Evolutionary conservation across 768 basidiomycete genomes (phyloP), one percentile per base, ranked within the genome.

Genomic region (Mycena rebaudengoi): DNA sequence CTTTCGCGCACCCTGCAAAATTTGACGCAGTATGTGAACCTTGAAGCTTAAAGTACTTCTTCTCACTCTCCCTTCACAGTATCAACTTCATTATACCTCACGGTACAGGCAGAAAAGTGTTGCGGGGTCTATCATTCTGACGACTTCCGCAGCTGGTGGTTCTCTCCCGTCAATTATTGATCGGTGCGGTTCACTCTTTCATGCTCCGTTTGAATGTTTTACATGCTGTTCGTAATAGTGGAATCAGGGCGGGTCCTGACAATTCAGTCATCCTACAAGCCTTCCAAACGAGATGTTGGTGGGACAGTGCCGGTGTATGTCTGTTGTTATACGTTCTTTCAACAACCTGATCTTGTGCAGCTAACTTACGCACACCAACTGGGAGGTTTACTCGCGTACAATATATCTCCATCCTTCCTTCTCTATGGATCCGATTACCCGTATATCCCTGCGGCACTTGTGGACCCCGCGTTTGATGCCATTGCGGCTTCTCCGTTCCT

Each of bases 281-380:
- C 12, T 56, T 56, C 43, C 43, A 35, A 20, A 26, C 30, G 7
- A 29, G 54, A 13, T 62, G 60, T 40, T 62, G 60, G 60, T 62
- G 60, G 60, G 60, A 62, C 30, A 62, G 60, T 33, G 60, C 60
- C 16, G 60, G 60, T 16, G 60, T 62, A 46, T 18, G 48, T 54
- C 10, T 26, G 5, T 54, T 54, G 39, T 14, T 43, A 28, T 28
- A 21, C 30, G 4, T 51, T 18, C n/a, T 25, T 13, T 18, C 26
- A 29, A 8, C 35, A 40, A 41, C 23, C n/a, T 54, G n/a, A n/a
- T 43, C 26, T 56, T 30, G 30, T 29, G 8, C 41, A 62, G 60
- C 12, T 54, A 40, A 62, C 60, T 16, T 62, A 62, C 30, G 44
- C 51, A 30, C 60, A 62, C 51, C 60, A 62, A 54, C 30, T 62